Evolutionary conservation across 2,329 filamentous ascomycete genomes (phyloP).

Genomic region (Arthrobotrys sphaeroides): DNA sequence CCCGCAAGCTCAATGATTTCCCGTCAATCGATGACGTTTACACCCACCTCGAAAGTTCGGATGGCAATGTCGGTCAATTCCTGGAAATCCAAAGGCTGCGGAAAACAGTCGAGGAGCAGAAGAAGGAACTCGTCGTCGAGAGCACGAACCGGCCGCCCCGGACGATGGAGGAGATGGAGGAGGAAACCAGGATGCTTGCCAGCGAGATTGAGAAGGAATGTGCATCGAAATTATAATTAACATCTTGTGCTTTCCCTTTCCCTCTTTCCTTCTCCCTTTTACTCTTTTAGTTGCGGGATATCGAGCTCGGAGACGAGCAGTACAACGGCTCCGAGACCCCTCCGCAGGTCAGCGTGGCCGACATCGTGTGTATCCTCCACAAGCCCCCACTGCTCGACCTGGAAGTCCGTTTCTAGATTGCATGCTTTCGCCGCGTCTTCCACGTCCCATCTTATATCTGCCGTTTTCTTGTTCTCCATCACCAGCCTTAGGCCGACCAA

Average conservation of each 20-base stretch:
- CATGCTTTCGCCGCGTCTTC: conserved; percentile 81
- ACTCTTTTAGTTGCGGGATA: conserved; percentile 57
- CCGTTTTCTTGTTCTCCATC: conserved; percentile 79
- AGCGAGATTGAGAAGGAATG: conserved; percentile 62
- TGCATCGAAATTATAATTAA: not conserved
- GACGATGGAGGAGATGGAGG: conserved; percentile 77
- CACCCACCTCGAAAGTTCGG: conserved; percentile 80
- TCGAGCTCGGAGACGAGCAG: conserved; percentile 74
- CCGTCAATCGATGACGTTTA: conserved; percentile 80
- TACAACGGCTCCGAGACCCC: conserved; percentile 88
- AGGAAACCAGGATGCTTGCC: conserved; percentile 76
- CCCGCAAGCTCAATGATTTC: conserved; percentile 70
- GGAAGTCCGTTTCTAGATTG: conserved; percentile 87
- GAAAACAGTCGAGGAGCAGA: conserved; percentile 61
- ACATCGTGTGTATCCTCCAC: conserved; percentile 99
- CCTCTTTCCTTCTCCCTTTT: not conserved
- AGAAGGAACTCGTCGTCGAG: conserved; percentile 60
- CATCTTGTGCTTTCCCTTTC: not conserved
- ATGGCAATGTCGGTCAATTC: conserved; percentile 80
- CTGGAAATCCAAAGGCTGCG: conserved; percentile 64
- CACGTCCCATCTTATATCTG: conserved; percentile 72
- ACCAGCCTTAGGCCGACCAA: conserved; percentile 79
- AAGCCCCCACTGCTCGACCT: conserved; percentile 91
- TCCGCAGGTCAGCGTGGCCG: conserved; percentile 84
- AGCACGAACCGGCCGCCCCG: conserved; percentile 71